Conservation (phyloP, 2,329 filamentous ascomycete genomes). For the Microdochium paspali region DNA sequence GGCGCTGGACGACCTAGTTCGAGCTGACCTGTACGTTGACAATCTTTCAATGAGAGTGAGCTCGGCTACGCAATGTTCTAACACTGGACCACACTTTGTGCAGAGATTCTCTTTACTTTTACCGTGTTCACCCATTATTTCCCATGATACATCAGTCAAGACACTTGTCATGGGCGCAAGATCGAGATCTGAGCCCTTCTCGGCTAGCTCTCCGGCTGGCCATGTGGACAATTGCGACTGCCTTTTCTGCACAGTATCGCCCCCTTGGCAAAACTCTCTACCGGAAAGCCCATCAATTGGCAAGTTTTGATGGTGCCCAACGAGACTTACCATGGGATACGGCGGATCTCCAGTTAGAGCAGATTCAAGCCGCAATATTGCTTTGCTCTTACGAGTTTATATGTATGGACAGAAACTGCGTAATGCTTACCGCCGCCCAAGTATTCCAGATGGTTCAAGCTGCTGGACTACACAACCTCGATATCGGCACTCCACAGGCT, state of each 20-base stretch:
- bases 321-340: background rate
- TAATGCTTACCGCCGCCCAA: background rate
- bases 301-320: background rate
- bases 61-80: no score
- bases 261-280: background rate
- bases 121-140: background rate
- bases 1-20: background rate
- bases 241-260: background rate
- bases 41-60: background rate
- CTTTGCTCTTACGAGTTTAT: background rate
- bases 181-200: background rate
- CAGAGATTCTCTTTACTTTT: background rate
- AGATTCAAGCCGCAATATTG: background rate
- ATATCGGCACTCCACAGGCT: background rate
- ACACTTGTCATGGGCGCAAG: background rate
- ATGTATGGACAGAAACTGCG: background rate
- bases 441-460: background rate
- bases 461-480: background rate
- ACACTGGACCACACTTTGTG: background rate
- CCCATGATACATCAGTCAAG: background rate
- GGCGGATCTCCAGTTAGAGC: background rate
- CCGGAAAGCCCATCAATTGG: background rate
- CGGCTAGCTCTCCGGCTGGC: background rate
- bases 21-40: background rate
- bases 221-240: background rate